Evolutionary conservation across 2,329 filamentous ascomycete genomes (phyloP).

Genomic region (Xylariales sp.): DNA sequence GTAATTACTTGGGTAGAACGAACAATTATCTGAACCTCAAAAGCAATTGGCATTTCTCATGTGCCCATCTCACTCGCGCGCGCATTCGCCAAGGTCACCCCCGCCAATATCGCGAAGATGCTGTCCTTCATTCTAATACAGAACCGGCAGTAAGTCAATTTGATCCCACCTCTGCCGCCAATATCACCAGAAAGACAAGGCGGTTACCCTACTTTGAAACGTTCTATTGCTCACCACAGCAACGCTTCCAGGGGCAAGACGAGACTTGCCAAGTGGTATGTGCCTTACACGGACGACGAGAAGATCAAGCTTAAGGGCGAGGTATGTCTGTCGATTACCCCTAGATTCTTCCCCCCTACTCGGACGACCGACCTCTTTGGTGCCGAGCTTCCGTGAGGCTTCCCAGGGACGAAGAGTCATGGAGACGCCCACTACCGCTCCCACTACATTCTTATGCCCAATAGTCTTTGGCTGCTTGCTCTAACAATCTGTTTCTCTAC

Average conservation of each 20-base stretch:
- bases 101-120: slow-evolving; percentile 20
- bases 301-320: slow-evolving; percentile 99
- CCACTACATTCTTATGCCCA: no score
- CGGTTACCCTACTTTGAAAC: no score
- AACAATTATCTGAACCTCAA: no score
- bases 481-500: neutral
- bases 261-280: slow-evolving; percentile 97
- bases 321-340: slow-evolving; percentile 38
- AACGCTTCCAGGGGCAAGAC: slow-evolving; percentile 97
- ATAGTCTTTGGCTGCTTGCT: slow-evolving; percentile 1
- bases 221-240: neutral
- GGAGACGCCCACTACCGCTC: no score
- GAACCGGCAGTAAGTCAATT: slow-evolving; percentile 33
- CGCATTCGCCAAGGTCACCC: neutral
- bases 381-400: no score
- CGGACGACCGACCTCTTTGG: no score
- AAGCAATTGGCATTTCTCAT: no score
- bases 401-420: no score
- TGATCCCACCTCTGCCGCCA: neutral
- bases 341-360: neutral
- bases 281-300: slow-evolving; percentile 95
- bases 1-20: no score
- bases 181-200: no score
- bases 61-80: neutral
- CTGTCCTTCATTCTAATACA: slow-evolving; percentile 38